Percentiles rank a stretch among this genome's conserved stretches.
Evolutionary conservation across 2,329 filamentous ascomycete genomes (phyloP).

Genomic region (Hypocrella siamensis): DNA sequence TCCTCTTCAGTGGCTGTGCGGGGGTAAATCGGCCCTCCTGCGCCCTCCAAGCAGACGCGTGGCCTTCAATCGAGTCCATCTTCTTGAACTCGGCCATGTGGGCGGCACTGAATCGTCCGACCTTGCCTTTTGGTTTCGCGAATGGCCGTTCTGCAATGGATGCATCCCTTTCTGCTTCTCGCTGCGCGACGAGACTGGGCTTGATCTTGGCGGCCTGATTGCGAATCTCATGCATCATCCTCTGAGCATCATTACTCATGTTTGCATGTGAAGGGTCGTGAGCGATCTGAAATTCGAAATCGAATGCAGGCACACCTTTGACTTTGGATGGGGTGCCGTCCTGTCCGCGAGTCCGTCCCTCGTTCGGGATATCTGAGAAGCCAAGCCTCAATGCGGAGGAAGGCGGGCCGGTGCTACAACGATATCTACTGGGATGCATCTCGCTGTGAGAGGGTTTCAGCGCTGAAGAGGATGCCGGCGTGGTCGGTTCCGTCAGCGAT

Average conservation of each 20-base stretch:
- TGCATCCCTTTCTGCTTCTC: constrained; percentile 32
- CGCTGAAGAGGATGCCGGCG: constrained; percentile 51
- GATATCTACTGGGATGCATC: constrained; percentile 82
- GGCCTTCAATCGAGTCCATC: constrained; percentile 90
- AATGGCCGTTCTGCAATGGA: constrained; percentile 47
- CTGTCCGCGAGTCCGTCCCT: constrained; percentile 21
- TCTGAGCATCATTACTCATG: constrained; percentile 45
- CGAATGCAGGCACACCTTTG: constrained; percentile 32
- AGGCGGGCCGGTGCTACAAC: constrained; percentile 58
- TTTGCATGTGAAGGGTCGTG: constrained; percentile 30
- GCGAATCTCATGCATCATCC: constrained; percentile 51
- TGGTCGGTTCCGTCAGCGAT: constrained; percentile 23
- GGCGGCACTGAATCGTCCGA: constrained; percentile 64
- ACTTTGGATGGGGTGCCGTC: constrained; percentile 46
- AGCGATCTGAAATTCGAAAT: constrained; percentile 57
- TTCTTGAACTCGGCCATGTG: constrained; percentile 88
- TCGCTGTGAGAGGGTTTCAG: constrained; percentile 60
- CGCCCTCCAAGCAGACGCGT: constrained; percentile 63
- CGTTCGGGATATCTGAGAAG: constrained; percentile 57
- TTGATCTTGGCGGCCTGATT: constrained; percentile 59
- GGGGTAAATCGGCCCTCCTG: constrained; percentile 38
- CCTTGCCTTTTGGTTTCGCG: constrained; percentile 64
- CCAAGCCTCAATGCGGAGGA: constrained; percentile 72
- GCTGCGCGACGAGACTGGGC: constrained; percentile 46
- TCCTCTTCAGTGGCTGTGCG: constrained; percentile 20